phyloP scores from a whole-genome alignment of 2,329 filamentous ascomycete genomes.

The Leptographium procerum region DNA sequence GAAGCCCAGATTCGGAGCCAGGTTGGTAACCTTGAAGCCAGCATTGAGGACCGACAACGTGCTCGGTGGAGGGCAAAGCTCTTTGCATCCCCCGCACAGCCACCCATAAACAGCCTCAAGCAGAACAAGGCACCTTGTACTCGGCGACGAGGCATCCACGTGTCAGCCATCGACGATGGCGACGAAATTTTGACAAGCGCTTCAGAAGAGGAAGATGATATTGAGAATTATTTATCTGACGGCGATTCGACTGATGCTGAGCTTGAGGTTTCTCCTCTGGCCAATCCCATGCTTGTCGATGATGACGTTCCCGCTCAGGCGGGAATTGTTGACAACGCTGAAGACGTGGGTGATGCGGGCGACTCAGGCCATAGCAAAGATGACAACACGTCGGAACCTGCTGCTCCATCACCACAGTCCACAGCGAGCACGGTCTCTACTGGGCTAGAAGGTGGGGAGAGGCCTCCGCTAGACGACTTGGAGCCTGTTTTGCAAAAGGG shows the following conservation, averaged over 20 bases:
- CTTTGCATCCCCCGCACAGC: constrained; percentile 24
- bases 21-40: constrained; percentile 50
- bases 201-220: constrained; percentile 31
- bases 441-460: neutral
- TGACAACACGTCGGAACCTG: neutral
- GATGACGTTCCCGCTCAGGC: neutral
- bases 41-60: constrained; percentile 48
- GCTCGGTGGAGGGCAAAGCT: constrained; percentile 33
- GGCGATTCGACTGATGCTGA: constrained; percentile 2
- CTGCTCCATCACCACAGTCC: neutral
- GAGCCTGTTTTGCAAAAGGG: constrained; percentile 9
- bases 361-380: neutral
- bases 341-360: neutral
- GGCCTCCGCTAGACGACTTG: constrained; percentile 1
- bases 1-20: constrained; percentile 40
- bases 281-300: neutral
- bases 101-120: neutral
- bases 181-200: constrained; percentile 42
- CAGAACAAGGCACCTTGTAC: neutral
- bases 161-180: constrained; percentile 19
- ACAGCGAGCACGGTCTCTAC: neutral
- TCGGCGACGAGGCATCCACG: neutral
- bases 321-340: neutral
- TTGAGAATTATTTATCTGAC: constrained; percentile 26
- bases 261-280: neutral